Conservation (phyloP, 306 rosid species). For the Chamaecrista fasciculata region DNA sequence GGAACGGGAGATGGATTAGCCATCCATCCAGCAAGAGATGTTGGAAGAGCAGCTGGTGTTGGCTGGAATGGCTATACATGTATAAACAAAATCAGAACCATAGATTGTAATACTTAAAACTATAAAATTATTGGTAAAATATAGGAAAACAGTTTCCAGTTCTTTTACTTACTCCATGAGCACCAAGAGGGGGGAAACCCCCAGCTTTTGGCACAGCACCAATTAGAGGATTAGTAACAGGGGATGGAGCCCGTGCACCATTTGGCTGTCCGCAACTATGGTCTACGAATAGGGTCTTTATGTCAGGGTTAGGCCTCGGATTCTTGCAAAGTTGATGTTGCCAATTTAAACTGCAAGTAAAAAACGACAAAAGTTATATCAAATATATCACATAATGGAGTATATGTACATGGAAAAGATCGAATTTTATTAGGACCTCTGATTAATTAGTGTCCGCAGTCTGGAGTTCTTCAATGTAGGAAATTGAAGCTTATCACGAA, state of each 20-base stretch:
- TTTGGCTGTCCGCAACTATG: conserved; percentile 98
- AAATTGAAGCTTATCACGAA: conserved; percentile 98
- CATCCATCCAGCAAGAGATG: conserved; percentile 99
- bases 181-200: conserved; percentile 84
- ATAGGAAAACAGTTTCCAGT: neutral
- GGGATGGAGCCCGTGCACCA: conserved; percentile 99
- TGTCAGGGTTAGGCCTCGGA: conserved; percentile 97
- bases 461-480: conserved; percentile 95
- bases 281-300: conserved; percentile 95
- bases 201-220: conserved; percentile 90
- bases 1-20: conserved; percentile 85
- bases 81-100: conserved; percentile 34
- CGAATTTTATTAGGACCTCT: conserved; percentile 60
- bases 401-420: conserved; percentile 3
- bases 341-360: conserved; percentile 87
- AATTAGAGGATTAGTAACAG: conserved; percentile 96
- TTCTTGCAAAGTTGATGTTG: conserved; percentile 99
- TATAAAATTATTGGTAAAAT: neutral
- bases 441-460: conserved; percentile 92
- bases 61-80: conserved; percentile 89
- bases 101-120: conserved; percentile 11
- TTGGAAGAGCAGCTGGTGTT: conserved; percentile 76
- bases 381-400: conserved; percentile 15
- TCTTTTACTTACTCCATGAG: conserved; percentile 86
- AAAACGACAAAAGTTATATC: conserved; percentile 5